These are phyloP conservation scores for Turritis glabra DNA, from an alignment of 345 rosid species.

Conservation along the genomic window DNA sequence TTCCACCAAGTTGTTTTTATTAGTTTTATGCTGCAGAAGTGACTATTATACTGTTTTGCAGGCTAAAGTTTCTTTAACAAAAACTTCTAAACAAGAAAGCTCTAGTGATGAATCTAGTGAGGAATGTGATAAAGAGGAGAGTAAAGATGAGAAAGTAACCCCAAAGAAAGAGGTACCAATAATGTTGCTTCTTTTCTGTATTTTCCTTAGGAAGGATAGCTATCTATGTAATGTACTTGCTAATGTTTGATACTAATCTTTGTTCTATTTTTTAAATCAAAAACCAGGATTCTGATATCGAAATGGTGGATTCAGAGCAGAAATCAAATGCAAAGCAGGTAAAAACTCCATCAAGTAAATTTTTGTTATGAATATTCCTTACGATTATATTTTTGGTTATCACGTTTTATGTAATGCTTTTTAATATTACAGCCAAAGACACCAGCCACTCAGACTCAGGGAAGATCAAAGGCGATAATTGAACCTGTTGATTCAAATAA, in stretches of 20 bases:
- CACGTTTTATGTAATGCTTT: too few relatives aligned
- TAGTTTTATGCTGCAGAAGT: background rate
- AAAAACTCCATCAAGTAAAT: background rate
- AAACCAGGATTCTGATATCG: slow-evolving; percentile 47
- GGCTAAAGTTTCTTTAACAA: slow-evolving; percentile 35
- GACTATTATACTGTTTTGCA: background rate
- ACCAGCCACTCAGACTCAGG: too few relatives aligned
- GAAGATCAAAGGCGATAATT: too few relatives aligned
- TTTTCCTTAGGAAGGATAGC: background rate
- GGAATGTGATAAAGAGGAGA: slow-evolving; percentile 43
- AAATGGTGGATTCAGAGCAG: slow-evolving; percentile 55
- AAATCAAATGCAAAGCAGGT: slow-evolving; percentile 39
- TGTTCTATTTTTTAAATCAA: background rate
- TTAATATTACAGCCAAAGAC: too few relatives aligned
- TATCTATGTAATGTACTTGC: background rate
- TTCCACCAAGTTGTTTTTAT: background rate
- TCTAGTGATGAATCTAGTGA: slow-evolving; percentile 50
- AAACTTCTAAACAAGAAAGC: slow-evolving; percentile 42
- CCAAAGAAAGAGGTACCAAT: slow-evolving; percentile 51
- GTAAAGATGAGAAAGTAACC: slow-evolving; percentile 50
- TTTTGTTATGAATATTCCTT: too few relatives aligned
- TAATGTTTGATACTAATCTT: background rate
- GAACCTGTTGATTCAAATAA: too few relatives aligned
- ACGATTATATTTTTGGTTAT: too few relatives aligned
- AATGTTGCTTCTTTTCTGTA: background rate